A percentile compares a stretch with the other conserved stretches of the same genome.
Conservation (phyloP, 83 land plant genomes). For the Isoetes engelmannii region DNA sequence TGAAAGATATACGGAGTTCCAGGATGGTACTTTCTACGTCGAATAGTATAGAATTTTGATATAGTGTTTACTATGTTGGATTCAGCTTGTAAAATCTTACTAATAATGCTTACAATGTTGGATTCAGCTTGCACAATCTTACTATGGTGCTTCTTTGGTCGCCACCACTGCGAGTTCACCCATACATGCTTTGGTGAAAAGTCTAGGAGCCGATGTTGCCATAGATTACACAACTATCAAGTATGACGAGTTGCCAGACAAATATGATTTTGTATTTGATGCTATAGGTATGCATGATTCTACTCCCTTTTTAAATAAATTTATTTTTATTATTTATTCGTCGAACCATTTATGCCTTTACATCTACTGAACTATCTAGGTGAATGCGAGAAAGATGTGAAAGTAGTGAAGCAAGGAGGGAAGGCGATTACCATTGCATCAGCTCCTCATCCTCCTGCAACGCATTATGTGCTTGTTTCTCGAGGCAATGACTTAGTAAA, state of each 20-base stretch:
- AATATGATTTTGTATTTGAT: slow-evolving; percentile 32
- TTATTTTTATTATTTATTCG: no score
- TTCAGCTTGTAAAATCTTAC: no score
- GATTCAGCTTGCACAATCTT: slow-evolving; percentile 37
- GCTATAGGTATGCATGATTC: slow-evolving; percentile 31
- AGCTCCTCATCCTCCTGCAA: slow-evolving; percentile 20
- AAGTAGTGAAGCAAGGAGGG: slow-evolving; percentile 33
- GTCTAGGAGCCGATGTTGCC: slow-evolving; percentile 33
- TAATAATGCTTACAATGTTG: not conserved
- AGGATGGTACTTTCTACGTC: no score
- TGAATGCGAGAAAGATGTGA: slow-evolving; percentile 20
- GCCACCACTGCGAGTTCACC: slow-evolving; percentile 29
- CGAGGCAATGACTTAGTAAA: slow-evolving; percentile 29
- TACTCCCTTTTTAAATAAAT: not conserved
- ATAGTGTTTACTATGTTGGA: no score
- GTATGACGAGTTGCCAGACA: slow-evolving; percentile 27
- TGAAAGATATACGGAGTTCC: no score
- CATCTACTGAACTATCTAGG: slow-evolving; percentile 14
- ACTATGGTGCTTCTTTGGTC: slow-evolving; percentile 30
- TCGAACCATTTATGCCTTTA: not conserved
- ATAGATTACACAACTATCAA: slow-evolving; percentile 31
- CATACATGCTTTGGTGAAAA: slow-evolving; percentile 23
- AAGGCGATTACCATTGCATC: slow-evolving; percentile 26
- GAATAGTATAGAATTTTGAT: no score
- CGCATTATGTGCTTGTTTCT: slow-evolving; percentile 18